These are phyloP conservation scores for Tolypocladium capitatum DNA, from an alignment of 2,329 filamentous ascomycete species.

Conservation along the genomic window DNA sequence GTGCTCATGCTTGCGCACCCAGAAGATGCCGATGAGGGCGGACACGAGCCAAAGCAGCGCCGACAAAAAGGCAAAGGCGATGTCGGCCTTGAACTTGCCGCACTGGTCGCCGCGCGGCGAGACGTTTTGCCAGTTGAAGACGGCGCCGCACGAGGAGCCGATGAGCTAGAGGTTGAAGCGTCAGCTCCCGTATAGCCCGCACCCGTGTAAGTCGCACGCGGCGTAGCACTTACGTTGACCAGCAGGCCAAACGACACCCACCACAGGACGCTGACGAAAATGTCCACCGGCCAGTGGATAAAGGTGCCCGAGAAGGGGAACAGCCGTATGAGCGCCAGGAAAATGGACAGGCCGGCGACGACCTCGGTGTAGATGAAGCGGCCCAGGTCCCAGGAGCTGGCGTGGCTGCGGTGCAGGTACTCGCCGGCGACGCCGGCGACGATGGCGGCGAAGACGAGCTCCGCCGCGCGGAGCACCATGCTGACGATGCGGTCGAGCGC, in stretches of 20 bases:
- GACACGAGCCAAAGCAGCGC: constrained; percentile 59
- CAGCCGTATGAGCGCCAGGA: constrained; percentile 59
- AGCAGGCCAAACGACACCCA: constrained; percentile 56
- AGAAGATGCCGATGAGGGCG: constrained; percentile 42
- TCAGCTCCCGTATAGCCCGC: constrained; percentile 1
- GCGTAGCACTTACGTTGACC: constrained; percentile 37
- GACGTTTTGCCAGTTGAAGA: constrained; percentile 49
- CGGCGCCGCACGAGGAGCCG: constrained; percentile 35
- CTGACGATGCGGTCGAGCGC: constrained; percentile 26
- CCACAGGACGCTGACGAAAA: constrained; percentile 57
- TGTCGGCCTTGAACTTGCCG: constrained; percentile 54
- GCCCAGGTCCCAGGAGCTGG: constrained; percentile 38
- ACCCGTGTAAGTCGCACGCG: neutral
- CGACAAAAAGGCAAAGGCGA: constrained; percentile 60
- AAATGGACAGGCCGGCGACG: constrained; percentile 53
- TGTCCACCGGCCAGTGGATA: constrained; percentile 57
- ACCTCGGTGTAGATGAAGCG: constrained; percentile 67
- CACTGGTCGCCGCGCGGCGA: constrained; percentile 38
- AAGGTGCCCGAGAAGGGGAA: constrained; percentile 57
- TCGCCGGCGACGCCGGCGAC: constrained; percentile 56
- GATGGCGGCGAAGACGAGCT: constrained; percentile 60
- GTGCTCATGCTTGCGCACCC: constrained; percentile 29
- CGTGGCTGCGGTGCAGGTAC: constrained; percentile 42
- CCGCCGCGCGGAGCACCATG: constrained; percentile 22
- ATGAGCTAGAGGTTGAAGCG: constrained; percentile 19